Percentiles rank a stretch among this genome's conserved stretches.
Evolutionary conservation across 192 early-diverging fungal species (phyloP).

Genomic region (Diversispora eburnea): DNA sequence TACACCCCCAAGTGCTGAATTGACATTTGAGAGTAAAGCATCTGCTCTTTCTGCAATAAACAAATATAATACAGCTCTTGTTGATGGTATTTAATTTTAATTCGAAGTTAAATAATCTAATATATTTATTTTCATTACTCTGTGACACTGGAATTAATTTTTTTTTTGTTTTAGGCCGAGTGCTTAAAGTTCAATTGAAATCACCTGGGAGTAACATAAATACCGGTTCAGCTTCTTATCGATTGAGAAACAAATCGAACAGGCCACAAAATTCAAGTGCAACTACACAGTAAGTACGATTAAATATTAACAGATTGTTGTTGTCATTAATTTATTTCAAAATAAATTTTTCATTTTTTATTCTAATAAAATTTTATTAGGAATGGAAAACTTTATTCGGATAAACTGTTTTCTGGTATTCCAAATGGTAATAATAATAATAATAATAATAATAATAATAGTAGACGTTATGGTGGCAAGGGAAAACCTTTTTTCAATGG

Average conservation of each 20-base stretch:
- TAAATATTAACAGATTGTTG: not conserved
- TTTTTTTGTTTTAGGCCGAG: constrained; percentile 30
- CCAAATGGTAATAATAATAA: too few relatives aligned
- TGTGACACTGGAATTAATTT: not conserved
- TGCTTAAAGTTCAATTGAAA: constrained; percentile 37
- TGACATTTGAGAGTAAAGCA: constrained; percentile 36
- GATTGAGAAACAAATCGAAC: constrained; percentile 19
- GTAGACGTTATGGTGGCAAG: constrained; percentile 9
- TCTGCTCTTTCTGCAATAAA: constrained; percentile 42
- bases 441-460: not conserved
- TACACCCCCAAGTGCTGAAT: constrained; percentile 36
- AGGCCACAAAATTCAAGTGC: constrained; percentile 3
- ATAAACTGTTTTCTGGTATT: constrained; percentile 27
- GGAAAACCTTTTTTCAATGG: not conserved
- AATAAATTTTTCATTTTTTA: not conserved
- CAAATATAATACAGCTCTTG: constrained; percentile 40
- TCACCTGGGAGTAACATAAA: constrained; percentile 15
- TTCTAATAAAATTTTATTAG: constrained; percentile 3
- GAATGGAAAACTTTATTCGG: constrained; percentile 36
- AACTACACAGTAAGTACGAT: not conserved
- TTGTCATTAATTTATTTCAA: not conserved
- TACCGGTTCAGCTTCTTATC: constrained; percentile 10
- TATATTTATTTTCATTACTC: not conserved
- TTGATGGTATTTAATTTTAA: constrained; percentile 38
- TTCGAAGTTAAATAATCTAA: not conserved